phyloP scores from a whole-genome alignment of 2,329 filamentous ascomycete genomes.

The Alternaria sp. region DNA sequence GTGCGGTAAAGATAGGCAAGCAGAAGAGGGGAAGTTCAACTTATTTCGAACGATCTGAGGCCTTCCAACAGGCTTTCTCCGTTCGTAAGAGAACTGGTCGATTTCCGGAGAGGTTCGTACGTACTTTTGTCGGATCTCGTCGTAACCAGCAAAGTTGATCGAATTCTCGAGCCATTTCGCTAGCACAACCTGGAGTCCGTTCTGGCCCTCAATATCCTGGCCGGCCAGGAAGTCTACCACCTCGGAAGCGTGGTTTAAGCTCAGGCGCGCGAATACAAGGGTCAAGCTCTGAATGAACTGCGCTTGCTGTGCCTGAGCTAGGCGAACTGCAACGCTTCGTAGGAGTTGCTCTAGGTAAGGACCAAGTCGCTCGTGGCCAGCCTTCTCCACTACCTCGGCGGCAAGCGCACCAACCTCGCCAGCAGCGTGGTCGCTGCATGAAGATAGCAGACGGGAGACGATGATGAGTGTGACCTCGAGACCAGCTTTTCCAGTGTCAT shows the following conservation, averaged over 20 bases:
- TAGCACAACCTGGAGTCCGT: slow-evolving; percentile 86
- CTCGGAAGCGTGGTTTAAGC: slow-evolving; percentile 82
- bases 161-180: slow-evolving; percentile 98
- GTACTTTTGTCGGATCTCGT: slow-evolving; percentile 95
- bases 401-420: slow-evolving; percentile 96
- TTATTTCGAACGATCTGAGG: slow-evolving; percentile 8
- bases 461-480: slow-evolving; percentile 90
- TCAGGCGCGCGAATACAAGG: slow-evolving; percentile 90
- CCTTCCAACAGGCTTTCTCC: background rate
- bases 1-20: background rate
- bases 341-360: slow-evolving; percentile 89
- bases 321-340: slow-evolving; percentile 83
- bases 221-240: slow-evolving; percentile 91
- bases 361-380: slow-evolving; percentile 87
- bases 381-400: slow-evolving; percentile 93
- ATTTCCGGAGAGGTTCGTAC: slow-evolving; percentile 43
- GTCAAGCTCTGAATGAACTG: slow-evolving; percentile 96
- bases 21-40: slow-evolving; percentile 2
- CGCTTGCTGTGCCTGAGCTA: slow-evolving; percentile 82
- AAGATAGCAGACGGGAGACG: slow-evolving; percentile 87
- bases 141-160: slow-evolving; percentile 95
- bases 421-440: slow-evolving; percentile 85
- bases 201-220: slow-evolving; percentile 80
- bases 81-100: slow-evolving; percentile 9
- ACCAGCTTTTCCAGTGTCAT: slow-evolving; percentile 78